Evolutionary conservation across 1,284 basidiomycete genomes (phyloP).

Genomic region (Malassezia dermatis): DNA sequence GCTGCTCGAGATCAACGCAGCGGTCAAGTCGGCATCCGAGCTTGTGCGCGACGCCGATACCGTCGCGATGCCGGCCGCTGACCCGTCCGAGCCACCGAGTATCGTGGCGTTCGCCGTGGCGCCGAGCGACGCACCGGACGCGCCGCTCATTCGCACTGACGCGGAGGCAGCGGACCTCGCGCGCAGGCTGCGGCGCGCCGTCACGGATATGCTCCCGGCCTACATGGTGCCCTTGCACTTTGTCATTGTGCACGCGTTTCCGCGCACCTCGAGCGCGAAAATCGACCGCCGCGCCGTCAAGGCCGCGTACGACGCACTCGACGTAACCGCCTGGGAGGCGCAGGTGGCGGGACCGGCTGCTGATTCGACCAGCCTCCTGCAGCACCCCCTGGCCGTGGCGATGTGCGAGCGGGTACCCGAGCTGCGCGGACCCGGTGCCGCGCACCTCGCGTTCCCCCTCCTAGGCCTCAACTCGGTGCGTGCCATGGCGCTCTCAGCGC

Average conservation of each 20-base stretch:
- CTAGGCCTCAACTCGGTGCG: conserved; percentile 45
- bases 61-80: conserved; percentile 31
- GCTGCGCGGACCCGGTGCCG: conserved; percentile 23
- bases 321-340: conserved; percentile 40
- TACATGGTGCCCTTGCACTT: conserved; percentile 47
- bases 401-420: conserved; percentile 28
- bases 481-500: conserved; percentile 39
- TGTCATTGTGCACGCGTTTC: conserved; percentile 45
- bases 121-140: conserved; percentile 13
- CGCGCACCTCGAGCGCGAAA: conserved; percentile 48
- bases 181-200: conserved; percentile 23
- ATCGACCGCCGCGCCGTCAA: conserved; percentile 47
- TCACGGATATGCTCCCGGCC: conserved; percentile 31
- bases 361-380: conserved; percentile 10
- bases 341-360: conserved; percentile 15
- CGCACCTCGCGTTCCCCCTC: conserved; percentile 32
- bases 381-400: conserved; percentile 19
- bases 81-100: conserved; percentile 25
- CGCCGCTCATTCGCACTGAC: conserved; percentile 26
- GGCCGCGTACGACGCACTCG: conserved; percentile 30
- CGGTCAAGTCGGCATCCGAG: conserved; percentile 35
- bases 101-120: conserved; percentile 47
- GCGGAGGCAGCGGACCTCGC: conserved; percentile 27
- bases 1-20: conserved; percentile 49
- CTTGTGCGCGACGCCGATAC: conserved; percentile 42